A percentile compares a stretch with the other conserved stretches of the same genome.
Evolutionary conservation across 495 filamentous ascomycete species (phyloP).

Genomic region (Aspergillus bridgeri): DNA sequence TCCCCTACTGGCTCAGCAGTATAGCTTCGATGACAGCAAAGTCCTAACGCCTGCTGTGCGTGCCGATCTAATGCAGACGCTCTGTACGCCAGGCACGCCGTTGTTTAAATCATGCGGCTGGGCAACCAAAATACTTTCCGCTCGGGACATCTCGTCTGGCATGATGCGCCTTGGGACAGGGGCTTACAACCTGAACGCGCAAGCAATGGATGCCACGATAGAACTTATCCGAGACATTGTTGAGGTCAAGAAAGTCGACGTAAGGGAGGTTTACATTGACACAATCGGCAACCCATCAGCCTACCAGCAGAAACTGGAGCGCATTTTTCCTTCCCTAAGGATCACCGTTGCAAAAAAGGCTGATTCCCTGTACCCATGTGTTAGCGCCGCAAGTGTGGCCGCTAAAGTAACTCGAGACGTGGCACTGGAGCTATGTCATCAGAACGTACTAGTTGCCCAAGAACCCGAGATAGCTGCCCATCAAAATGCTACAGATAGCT

Average conservation of each 20-base stretch:
- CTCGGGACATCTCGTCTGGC: slow-evolving; percentile 74
- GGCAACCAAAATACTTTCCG: slow-evolving; percentile 76
- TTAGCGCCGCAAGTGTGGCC: slow-evolving; percentile 88
- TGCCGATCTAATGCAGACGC: slow-evolving; percentile 66
- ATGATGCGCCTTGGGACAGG: slow-evolving; percentile 66
- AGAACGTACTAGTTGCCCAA: slow-evolving; percentile 34
- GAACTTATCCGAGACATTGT: slow-evolving; percentile 70
- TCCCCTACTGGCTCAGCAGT: slow-evolving; percentile 66
- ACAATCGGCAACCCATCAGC: slow-evolving; percentile 78
- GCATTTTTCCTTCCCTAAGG: slow-evolving; percentile 71
- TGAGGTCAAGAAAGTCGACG: slow-evolving; percentile 68
- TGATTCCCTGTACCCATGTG: slow-evolving; percentile 87
- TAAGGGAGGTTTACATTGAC: slow-evolving; percentile 90
- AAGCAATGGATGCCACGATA: slow-evolving; percentile 95
- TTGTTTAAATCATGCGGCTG: slow-evolving; percentile 73
- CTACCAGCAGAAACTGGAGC: slow-evolving; percentile 82
- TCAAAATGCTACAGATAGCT: slow-evolving; percentile 39
- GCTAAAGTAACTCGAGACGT: slow-evolving; percentile 95
- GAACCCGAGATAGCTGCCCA: slow-evolving; percentile 6
- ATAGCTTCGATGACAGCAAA: slow-evolving; percentile 92
- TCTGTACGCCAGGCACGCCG: slow-evolving; percentile 64
- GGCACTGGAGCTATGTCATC: slow-evolving; percentile 73
- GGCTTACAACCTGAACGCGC: slow-evolving; percentile 92
- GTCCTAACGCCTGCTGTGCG: slow-evolving; percentile 72
- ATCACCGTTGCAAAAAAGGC: slow-evolving; percentile 97